Conservation (phyloP, 2,329 filamentous ascomycete genomes). For the Nigrospora sphaerica region DNA sequence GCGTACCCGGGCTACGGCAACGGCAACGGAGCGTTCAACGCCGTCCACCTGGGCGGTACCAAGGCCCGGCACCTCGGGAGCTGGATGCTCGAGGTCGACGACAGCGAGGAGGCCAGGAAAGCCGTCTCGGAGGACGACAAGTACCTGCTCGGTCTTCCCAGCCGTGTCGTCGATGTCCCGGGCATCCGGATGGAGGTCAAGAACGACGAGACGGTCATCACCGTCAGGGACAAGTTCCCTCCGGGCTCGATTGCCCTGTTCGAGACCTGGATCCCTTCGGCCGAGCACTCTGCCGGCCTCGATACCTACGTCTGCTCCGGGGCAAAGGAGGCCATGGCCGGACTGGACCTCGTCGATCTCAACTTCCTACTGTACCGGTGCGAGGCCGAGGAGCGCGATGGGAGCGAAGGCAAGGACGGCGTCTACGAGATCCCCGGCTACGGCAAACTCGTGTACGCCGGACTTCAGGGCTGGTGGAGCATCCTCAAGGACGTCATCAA, state of each 20-base stretch:
- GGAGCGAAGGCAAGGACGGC: constrained; percentile 74
- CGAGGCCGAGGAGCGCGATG: constrained; percentile 78
- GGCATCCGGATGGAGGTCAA: constrained; percentile 68
- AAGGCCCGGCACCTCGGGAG: constrained; percentile 80
- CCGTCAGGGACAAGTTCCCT: constrained; percentile 75
- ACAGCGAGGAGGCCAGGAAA: constrained; percentile 61
- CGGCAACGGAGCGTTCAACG: constrained; percentile 71
- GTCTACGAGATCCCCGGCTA: constrained; percentile 79
- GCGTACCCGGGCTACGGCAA: constrained; percentile 88
- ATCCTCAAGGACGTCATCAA: constrained; percentile 75
- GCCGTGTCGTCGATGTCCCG: constrained; percentile 66
- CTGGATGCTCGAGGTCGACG: constrained; percentile 87
- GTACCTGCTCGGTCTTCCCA: constrained; percentile 75
- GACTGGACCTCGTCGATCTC: constrained; percentile 71
- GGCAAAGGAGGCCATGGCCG: constrained; percentile 68
- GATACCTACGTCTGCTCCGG: constrained; percentile 83
- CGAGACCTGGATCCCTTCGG: constrained; percentile 89
- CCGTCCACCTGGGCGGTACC: constrained; percentile 76
- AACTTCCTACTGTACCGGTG: constrained; percentile 90
- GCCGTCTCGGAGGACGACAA: constrained; percentile 61
- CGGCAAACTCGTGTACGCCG: constrained; percentile 85
- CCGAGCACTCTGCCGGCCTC: constrained; percentile 75
- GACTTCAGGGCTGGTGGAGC: constrained; percentile 98
- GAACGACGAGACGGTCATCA: constrained; percentile 70
- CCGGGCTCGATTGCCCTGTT: constrained; percentile 93